These are phyloP conservation scores for Curvularia lunata DNA, from an alignment of 2,329 filamentous ascomycete species.

Conservation along the genomic window DNA sequence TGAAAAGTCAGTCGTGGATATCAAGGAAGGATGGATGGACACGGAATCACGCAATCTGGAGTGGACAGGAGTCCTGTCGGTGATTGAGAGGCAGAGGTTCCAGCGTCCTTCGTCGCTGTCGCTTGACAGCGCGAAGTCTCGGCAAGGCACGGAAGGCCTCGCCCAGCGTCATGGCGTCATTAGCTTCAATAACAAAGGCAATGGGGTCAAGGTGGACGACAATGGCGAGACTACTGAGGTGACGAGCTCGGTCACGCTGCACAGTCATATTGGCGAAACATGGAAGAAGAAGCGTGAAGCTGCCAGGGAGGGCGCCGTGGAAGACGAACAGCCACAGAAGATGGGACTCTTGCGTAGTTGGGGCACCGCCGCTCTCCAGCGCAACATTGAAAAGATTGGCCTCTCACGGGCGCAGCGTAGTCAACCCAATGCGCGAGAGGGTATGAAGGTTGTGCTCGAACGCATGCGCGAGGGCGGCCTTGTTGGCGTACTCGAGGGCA, in stretches of 20 bases:
- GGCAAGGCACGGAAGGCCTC: constrained; percentile 40
- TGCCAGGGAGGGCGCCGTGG: constrained; percentile 48
- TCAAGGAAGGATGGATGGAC: constrained; percentile 81
- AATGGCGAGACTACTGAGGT: constrained; percentile 65
- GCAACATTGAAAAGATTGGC: constrained; percentile 79
- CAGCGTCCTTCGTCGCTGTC: constrained; percentile 52
- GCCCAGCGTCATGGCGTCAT: constrained; percentile 44
- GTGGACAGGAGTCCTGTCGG: constrained; percentile 79
- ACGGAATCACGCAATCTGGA: constrained; percentile 83
- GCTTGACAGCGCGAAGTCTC: constrained; percentile 34
- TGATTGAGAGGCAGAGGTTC: constrained; percentile 78
- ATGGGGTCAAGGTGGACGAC: constrained; percentile 39
- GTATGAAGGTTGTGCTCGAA: constrained; percentile 82
- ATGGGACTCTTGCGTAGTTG: constrained; percentile 66
- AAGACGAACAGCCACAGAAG: constrained; percentile 57
- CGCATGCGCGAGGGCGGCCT: constrained; percentile 70
- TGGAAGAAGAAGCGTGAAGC: constrained; percentile 58
- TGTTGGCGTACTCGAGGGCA: constrained; percentile 72
- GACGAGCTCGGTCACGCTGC: constrained; percentile 74
- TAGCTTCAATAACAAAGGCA: constrained; percentile 31
- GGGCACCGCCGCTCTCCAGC: constrained; percentile 74
- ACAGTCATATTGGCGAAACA: constrained; percentile 73
- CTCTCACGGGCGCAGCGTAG: constrained; percentile 78
- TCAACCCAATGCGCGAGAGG: constrained; percentile 79
- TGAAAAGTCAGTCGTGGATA: constrained; percentile 79